A percentile compares a stretch with the other conserved stretches of the same genome.
These are phyloP conservation scores for Triangularia verruculosa DNA, from an alignment of 2,329 filamentous ascomycete genomes.

Conservation along the genomic window DNA sequence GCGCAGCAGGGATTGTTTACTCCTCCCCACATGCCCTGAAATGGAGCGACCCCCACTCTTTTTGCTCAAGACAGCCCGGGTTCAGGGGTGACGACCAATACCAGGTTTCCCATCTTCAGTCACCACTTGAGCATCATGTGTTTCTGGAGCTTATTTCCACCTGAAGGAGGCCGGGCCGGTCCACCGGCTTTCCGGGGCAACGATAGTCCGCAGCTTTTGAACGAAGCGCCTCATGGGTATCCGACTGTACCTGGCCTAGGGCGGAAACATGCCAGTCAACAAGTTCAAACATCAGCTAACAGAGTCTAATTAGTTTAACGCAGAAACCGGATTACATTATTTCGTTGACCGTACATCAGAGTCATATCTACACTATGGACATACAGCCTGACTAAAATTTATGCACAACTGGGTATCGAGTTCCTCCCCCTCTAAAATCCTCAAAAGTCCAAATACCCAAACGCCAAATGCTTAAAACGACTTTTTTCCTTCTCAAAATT, in stretches of 20 bases:
- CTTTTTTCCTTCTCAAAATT: not conserved
- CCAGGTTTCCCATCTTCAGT: not conserved
- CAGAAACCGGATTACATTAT: not conserved
- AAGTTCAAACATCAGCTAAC: not conserved
- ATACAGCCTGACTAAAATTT: not conserved
- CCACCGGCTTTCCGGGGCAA: not conserved
- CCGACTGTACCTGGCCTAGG: not conserved
- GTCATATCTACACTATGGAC: not conserved
- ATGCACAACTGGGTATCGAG: not conserved
- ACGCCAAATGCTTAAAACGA: not conserved
- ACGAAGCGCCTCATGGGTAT: not conserved
- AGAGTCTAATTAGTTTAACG: not conserved
- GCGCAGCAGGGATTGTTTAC: not conserved
- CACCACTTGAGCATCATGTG: not conserved
- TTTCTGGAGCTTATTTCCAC: not conserved
- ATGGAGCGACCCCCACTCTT: not conserved
- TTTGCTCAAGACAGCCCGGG: not conserved
- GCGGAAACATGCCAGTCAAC: not conserved
- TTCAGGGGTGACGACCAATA: not conserved
- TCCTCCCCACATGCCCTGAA: not conserved
- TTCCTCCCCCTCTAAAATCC: not conserved
- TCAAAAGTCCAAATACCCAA: not conserved
- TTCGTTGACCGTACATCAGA: not conserved
- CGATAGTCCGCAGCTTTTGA: not conserved
- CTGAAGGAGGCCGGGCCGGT: not conserved